Conservation (phyloP, 805 yeast species). For the Debaryomyces castellii region DNA sequence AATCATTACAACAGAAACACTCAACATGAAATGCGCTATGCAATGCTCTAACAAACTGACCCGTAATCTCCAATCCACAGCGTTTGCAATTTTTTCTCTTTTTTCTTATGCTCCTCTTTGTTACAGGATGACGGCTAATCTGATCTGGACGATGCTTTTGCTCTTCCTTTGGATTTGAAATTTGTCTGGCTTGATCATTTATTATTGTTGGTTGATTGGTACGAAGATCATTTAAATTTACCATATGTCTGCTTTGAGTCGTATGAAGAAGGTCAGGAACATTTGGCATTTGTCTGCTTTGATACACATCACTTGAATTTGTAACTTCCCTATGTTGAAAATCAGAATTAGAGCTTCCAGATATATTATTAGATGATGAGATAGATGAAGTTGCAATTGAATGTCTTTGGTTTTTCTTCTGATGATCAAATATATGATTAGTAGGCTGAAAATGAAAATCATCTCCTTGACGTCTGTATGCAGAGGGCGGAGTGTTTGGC, state of each 20-base stretch:
- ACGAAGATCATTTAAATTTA: background rate
- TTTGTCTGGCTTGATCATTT: background rate
- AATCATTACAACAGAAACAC: conserved; percentile 84
- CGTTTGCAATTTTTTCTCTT: conserved; percentile 33
- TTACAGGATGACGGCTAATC: conserved; percentile 2
- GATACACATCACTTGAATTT: background rate
- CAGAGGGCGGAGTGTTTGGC: conserved; percentile 19
- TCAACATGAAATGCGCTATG: conserved; percentile 78
- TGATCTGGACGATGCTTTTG: conserved; percentile 1
- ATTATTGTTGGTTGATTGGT: background rate
- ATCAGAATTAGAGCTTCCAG: background rate
- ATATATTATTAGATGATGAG: conserved; percentile 3
- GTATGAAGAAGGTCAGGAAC: background rate
- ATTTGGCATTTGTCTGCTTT: background rate
- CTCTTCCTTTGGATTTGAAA: background rate
- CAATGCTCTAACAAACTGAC: conserved; percentile 86
- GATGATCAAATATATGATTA: background rate
- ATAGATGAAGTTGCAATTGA: conserved; percentile 28
- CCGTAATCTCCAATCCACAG: conserved; percentile 40
- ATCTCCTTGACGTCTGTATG: conserved; percentile 9
- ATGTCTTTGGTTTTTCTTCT: conserved; percentile 20
- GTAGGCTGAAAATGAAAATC: background rate
- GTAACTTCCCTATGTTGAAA: background rate
- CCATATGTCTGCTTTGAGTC: background rate
- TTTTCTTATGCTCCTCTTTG: conserved; percentile 13